Evolutionary conservation across 805 yeast genomes (phyloP), one percentile per base, ranked within the genome.

Genomic region (Yarrowia yakushimensis): DNA sequence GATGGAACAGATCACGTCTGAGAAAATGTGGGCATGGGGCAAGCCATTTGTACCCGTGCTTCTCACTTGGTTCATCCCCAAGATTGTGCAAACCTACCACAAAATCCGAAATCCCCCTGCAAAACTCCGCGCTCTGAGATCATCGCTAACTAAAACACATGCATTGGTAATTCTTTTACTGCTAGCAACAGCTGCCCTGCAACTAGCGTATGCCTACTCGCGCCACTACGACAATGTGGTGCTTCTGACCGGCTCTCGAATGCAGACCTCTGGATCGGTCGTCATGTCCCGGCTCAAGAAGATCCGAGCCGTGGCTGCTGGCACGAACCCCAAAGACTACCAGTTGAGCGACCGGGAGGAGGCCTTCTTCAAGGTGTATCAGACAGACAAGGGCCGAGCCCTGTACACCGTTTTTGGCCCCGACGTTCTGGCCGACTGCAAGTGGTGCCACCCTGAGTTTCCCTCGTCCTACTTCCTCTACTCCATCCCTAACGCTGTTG

Each of bases 321-420:
- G 52, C 23, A 57, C 43, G 37, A 39, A 39, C 28, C 52, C 59
- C n/a, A 48, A 42, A 11, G 37, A 59, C 20, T 50, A 34, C 23
- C 61, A 54, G 41, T 41, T 61, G 22, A 23, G 25, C 15, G 60
- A 39, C 15, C 27, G 37, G 8, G 63, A 65, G 25, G 59, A 65
- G 23, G 60, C 64, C 33, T 59, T 65, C 22, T 52, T 66, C 22
- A 31, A 36, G 13, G 63, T 65, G 20, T 45, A 66, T 22, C 41
- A 42, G 11, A 39, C 67, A 2, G 62, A 60, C 18, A 41, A 46
- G 30, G 68, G 66, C 18, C 48, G 69, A 13, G 42, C 48, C 12
- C 55, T 67, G 34, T 68, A 67, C 41, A 57, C 68, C 9, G 41
- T 67, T 1, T 66, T 62, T 52, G 70, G 70, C 11, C 66, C 69